Percentiles rank a stretch among this genome's conserved stretches.
Evolutionary conservation across 208 protist species (phyloP).

Genomic region (Trypanosoma conorhini): DNA sequence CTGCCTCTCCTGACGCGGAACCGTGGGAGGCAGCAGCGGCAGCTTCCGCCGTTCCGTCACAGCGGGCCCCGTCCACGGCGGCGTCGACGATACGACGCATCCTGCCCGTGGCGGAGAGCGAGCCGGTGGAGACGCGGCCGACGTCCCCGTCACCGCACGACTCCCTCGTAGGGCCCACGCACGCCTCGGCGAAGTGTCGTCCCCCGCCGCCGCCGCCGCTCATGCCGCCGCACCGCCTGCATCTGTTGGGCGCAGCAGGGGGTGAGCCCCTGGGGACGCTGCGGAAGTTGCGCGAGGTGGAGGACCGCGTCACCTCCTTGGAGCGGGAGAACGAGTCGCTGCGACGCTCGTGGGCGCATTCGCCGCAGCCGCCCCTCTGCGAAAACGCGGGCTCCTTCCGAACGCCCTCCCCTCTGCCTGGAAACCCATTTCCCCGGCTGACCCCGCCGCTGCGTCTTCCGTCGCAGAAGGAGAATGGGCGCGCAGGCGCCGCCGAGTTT

Average conservation of each 20-base stretch:
- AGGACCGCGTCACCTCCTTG: conserved; percentile 8
- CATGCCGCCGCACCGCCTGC: neutral
- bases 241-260: neutral
- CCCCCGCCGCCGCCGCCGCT: neutral
- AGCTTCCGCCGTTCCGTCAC: neutral
- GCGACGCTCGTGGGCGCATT: neutral
- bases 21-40: too few species aligned
- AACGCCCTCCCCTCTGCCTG: conserved; percentile 1
- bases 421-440: neutral
- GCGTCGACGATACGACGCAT: conserved; percentile 11
- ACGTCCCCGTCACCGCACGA: neutral
- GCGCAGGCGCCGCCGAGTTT: conserved; percentile 9
- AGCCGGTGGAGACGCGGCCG: neutral
- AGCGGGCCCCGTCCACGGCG: neutral
- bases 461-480: neutral
- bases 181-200: neutral
- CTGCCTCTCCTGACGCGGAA: neutral
- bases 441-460: neutral
- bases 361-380: neutral
- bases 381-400: neutral
- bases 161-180: neutral
- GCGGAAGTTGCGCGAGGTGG: conserved; percentile 1
- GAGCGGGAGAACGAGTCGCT: neutral
- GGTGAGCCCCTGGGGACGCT: neutral
- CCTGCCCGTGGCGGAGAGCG: neutral